Evolutionary conservation across 768 basidiomycete genomes (phyloP), one percentile per base, ranked within the genome.

Genomic region (Hysterangium stoloniferum): DNA sequence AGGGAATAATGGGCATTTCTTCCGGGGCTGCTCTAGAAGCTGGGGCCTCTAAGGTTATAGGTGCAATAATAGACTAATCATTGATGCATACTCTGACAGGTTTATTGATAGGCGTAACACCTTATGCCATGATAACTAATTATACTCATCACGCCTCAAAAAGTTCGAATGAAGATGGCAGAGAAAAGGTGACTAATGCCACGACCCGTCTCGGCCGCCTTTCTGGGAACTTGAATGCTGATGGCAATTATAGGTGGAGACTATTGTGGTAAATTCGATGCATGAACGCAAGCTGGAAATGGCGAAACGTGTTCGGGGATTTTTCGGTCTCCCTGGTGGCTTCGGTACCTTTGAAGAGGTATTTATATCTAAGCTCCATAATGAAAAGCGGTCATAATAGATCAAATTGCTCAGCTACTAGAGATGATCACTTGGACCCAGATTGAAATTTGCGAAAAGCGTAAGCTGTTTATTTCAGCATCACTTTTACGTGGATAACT

Each of bases 351-450:
- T 91, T 56, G 96, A 99, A 67, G 95, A 97, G 76, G 87, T 84
- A n/a, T n/a, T n/a, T n/a, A n/a, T n/a, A n/a, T n/a, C n/a, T n/a
- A 27, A 53, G 63, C 20, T 12, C 7, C 27, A n/a, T 7, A 13
- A 3, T 17, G 15, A n/a, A 8, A 7, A 20, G 19, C 3, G 13
- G n/a, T 29, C 13, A n/a, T 42, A 40, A 3, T 57, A 3, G 22
- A 3, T 15, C 11, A 6, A 6, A 15, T 24, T 8, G 28, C 29
- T 17, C 56, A 90, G 86, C 68, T 90, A n/a, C 65, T 96, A 25
- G 95, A 98, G 66, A 93, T 89, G 55, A 78, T 83, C 12, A 96
- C 94, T 0, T 99, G 95, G 95, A 88, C 87, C 17, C 95, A 97
- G 61, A 64, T 96, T 4, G 85, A 86, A 17, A 84, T 94, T 36